These are phyloP conservation scores for Ochetophila trinervis DNA, from an alignment of 306 rosid species.

Conservation along the genomic window DNA sequence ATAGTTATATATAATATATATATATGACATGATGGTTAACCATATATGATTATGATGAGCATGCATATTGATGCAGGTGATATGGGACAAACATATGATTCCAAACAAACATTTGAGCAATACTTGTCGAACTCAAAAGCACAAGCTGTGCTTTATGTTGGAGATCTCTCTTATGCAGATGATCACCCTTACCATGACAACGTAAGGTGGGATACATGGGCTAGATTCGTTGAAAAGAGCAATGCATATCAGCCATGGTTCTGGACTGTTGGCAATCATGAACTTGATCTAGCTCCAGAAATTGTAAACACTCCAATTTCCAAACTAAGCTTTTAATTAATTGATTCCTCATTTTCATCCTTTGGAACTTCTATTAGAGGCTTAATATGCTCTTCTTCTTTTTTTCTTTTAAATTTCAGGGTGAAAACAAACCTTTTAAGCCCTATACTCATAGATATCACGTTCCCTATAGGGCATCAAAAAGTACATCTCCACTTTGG, in stretches of 20 bases:
- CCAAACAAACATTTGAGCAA: conserved; percentile 66
- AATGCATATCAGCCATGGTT: conserved; percentile 94
- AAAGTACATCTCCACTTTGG: conserved; percentile 20
- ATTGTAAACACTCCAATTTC: conserved; percentile 40
- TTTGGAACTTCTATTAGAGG: not conserved
- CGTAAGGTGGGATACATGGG: conserved; percentile 81
- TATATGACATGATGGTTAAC: not conserved
- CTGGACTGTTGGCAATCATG: conserved; percentile 91
- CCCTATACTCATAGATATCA: conserved; percentile 20
- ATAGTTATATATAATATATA: not conserved
- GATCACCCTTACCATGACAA: conserved; percentile 60
- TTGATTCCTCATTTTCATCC: not conserved
- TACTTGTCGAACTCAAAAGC: conserved; percentile 60
- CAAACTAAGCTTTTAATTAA: not conserved
- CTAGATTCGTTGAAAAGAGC: conserved; percentile 73
- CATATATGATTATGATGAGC: not conserved
- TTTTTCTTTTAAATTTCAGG: not conserved
- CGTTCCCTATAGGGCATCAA: conserved; percentile 16
- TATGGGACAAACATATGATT: conserved; percentile 85
- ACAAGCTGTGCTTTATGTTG: conserved; percentile 56
- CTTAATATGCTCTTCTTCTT: too few relatives aligned
- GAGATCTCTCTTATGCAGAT: conserved; percentile 87
- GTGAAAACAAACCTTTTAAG: conserved; percentile 17
- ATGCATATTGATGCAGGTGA: conserved; percentile 41
- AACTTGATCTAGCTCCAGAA: conserved; percentile 64